Evolutionary conservation across 257 asterid genomes (phyloP).

Genomic region (Solanum bukasovii): DNA sequence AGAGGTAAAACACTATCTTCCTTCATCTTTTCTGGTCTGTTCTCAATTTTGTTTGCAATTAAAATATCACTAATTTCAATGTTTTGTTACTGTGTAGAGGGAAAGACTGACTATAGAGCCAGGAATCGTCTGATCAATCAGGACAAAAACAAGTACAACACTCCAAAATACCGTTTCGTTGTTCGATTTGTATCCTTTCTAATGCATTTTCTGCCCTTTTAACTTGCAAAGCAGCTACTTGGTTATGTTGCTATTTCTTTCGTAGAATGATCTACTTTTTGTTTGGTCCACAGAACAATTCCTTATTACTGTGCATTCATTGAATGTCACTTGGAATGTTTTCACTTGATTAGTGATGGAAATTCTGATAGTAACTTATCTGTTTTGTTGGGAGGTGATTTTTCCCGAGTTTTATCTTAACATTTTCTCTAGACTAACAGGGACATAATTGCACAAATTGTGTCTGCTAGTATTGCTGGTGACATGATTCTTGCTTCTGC

Average conservation of each 20-base stretch:
- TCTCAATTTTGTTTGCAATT: background rate
- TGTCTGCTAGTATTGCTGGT: slow-evolving; percentile 75
- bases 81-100: slow-evolving; percentile 33
- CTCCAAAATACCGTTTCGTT: slow-evolving; percentile 69
- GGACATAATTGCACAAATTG: slow-evolving; percentile 58
- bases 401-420: slow-evolving; percentile 21
- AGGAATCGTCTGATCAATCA: slow-evolving; percentile 76
- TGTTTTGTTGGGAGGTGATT: background rate
- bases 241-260: background rate
- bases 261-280: background rate
- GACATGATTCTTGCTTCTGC: slow-evolving; percentile 74
- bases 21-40: background rate
- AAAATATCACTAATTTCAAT: background rate
- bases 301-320: background rate
- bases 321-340: background rate
- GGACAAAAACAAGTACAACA: slow-evolving; percentile 82
- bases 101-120: slow-evolving; percentile 87
- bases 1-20: slow-evolving; percentile 22
- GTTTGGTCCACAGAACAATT: background rate
- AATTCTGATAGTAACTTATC: background rate
- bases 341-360: background rate
- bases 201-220: background rate
- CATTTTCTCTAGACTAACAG: slow-evolving; percentile 47
- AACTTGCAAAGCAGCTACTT: background rate
- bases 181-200: slow-evolving; percentile 75